phyloP scores from a whole-genome alignment of 2,329 filamentous ascomycete genomes.

The Monilinia fructicola region DNA sequence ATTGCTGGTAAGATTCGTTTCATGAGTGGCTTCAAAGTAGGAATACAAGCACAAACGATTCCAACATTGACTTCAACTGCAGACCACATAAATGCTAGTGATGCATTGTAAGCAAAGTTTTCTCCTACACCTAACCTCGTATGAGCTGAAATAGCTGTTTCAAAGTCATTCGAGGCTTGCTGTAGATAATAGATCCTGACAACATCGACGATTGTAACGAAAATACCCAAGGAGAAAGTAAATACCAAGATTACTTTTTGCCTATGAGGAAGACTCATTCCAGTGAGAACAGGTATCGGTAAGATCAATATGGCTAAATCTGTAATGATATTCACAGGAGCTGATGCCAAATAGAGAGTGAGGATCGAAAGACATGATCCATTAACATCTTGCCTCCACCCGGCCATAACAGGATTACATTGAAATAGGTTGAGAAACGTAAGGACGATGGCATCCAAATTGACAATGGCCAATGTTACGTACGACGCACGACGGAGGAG shows the following conservation, averaged over 20 bases:
- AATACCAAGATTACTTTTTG: slow-evolving; percentile 86
- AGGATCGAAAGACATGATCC: slow-evolving; percentile 52
- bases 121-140: slow-evolving; percentile 48
- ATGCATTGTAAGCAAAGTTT: slow-evolving; percentile 71
- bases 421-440: slow-evolving; percentile 88
- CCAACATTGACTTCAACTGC: slow-evolving; percentile 88
- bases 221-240: slow-evolving; percentile 83
- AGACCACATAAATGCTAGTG: slow-evolving; percentile 89
- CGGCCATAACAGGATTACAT: slow-evolving; percentile 71
- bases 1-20: slow-evolving; percentile 45
- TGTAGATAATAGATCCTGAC: slow-evolving; percentile 89
- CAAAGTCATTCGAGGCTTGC: slow-evolving; percentile 39
- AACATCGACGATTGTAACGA: slow-evolving; percentile 85
- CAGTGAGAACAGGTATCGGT: slow-evolving; percentile 83
- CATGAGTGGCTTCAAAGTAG: slow-evolving; percentile 83
- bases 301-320: slow-evolving; percentile 85
- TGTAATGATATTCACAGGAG: slow-evolving; percentile 88
- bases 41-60: slow-evolving; percentile 89
- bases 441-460: slow-evolving; percentile 72
- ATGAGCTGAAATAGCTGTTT: slow-evolving; percentile 20
- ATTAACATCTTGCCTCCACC: slow-evolving; percentile 50
- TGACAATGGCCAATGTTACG: slow-evolving; percentile 73
- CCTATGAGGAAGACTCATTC: slow-evolving; percentile 78
- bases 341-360: slow-evolving; percentile 69
- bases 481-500: slow-evolving; percentile 82